phyloP scores from a whole-genome alignment of 371 early-diverging fungal species.

The Smittium culicis region DNA sequence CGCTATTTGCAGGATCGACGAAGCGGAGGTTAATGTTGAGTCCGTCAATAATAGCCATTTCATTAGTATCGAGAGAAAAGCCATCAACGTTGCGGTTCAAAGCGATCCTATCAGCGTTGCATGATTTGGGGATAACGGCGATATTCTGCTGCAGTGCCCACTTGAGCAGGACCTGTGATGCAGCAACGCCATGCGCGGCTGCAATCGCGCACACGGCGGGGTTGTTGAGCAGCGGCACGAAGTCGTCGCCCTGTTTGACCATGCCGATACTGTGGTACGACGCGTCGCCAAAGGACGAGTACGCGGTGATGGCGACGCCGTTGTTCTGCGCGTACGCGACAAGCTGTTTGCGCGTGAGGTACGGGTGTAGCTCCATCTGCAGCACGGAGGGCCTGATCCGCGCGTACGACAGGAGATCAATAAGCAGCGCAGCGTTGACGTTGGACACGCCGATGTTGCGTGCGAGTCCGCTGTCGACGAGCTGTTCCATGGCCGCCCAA shows the following conservation, averaged over 20 bases:
- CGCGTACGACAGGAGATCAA: constrained; percentile 46
- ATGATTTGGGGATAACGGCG: constrained; percentile 55
- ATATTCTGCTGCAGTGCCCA: constrained; percentile 59
- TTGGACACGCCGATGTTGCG: constrained; percentile 53
- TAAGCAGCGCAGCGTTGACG: constrained; percentile 43
- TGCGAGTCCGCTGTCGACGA: constrained; percentile 47
- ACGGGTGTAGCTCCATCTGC: too few species aligned
- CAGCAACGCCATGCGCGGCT: constrained; percentile 23
- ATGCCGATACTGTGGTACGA: too few species aligned
- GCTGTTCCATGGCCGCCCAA: constrained; percentile 39
- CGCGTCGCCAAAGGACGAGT: constrained; percentile 79
- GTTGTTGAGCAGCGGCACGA: too few species aligned
- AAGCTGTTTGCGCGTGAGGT: constrained; percentile 56
- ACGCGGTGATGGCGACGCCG: constrained; percentile 60
- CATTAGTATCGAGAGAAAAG: too few species aligned
- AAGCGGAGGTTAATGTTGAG: too few species aligned
- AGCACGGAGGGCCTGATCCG: constrained; percentile 64
- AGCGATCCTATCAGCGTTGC: constrained; percentile 33
- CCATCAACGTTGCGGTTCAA: constrained; percentile 42
- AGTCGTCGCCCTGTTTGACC: too few species aligned
- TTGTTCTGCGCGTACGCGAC: constrained; percentile 51
- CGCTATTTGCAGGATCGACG: too few species aligned
- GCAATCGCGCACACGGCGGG: constrained; percentile 33
- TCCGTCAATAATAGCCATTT: too few species aligned
- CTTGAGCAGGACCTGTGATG: constrained; percentile 54